Conservation (phyloP, 169 alveolate genomes). For the Neospora caninum region DNA sequence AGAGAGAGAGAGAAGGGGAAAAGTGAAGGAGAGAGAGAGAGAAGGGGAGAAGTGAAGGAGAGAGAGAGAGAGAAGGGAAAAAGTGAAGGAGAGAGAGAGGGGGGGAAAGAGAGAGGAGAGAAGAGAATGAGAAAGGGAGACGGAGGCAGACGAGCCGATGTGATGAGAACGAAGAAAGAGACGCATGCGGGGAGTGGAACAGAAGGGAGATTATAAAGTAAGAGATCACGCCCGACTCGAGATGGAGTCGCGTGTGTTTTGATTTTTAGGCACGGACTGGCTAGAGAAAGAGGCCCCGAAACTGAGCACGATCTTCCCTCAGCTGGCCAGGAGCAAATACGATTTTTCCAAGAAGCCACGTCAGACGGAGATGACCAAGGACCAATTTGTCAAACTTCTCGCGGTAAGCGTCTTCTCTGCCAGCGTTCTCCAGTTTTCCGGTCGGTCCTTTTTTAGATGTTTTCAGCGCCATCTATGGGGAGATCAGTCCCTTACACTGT, state of each 20-base stretch:
- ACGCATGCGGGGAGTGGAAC: too few relatives aligned
- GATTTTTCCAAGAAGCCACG: conserved; percentile 15
- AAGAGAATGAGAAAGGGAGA: too few relatives aligned
- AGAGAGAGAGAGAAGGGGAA: background rate
- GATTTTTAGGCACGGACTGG: conserved; percentile 48
- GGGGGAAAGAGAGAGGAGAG: too few relatives aligned
- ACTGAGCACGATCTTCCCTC: conserved; percentile 45
- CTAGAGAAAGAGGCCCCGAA: conserved; percentile 44
- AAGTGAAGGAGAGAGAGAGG: too few relatives aligned
- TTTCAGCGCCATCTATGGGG: background rate
- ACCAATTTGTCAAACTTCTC: background rate
- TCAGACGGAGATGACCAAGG: background rate
- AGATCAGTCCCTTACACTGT: too few relatives aligned
- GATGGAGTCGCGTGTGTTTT: background rate
- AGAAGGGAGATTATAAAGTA: too few relatives aligned
- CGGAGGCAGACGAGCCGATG: too few relatives aligned
- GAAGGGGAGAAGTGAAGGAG: too few relatives aligned
- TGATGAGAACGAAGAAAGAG: too few relatives aligned
- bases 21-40: too few relatives aligned
- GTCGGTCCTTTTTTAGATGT: background rate
- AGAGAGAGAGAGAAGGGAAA: too few relatives aligned
- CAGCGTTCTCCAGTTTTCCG: background rate
- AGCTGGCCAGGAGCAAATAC: conserved; percentile 39
- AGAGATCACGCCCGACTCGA: too few relatives aligned
- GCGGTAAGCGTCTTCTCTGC: background rate